These are phyloP conservation scores for Mycena amicta DNA, from an alignment of 768 basidiomycete genomes.

Conservation along the genomic window DNA sequence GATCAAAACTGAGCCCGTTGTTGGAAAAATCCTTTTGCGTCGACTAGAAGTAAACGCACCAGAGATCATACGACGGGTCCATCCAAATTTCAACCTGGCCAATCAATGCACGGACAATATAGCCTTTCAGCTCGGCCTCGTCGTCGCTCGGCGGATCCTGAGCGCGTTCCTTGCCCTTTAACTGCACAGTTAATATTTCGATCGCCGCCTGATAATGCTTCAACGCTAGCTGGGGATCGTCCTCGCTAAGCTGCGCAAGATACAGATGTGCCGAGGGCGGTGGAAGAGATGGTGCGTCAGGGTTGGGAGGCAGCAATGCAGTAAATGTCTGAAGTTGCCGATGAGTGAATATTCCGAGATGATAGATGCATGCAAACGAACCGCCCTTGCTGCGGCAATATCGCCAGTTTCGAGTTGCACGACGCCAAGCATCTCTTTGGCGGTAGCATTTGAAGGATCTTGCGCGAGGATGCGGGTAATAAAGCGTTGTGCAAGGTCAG, in stretches of 20 bases:
- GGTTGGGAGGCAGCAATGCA: conserved; percentile 60
- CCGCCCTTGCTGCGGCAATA: conserved; percentile 70
- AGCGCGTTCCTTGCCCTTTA: conserved; percentile 75
- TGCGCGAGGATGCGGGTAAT: conserved; percentile 66
- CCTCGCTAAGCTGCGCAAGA: conserved; percentile 82
- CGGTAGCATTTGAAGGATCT: conserved; percentile 64
- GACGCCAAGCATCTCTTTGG: conserved; percentile 81
- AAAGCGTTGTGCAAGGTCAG: conserved; percentile 76
- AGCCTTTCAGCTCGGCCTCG: conserved; percentile 63
- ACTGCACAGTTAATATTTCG: conserved; percentile 63
- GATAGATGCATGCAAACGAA: conserved; percentile 18
- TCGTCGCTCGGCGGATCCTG: conserved; percentile 41
- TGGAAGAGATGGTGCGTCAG: conserved; percentile 59
- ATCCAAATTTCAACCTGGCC: conserved; percentile 97
- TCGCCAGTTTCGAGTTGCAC: conserved; percentile 80
- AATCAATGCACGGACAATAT: conserved; percentile 77
- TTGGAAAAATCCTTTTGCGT: neutral
- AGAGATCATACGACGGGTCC: conserved; percentile 86
- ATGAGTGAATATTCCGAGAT: conserved; percentile 3
- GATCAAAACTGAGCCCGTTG: conserved; percentile 62
- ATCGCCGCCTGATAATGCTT: conserved; percentile 81
- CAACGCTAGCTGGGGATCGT: conserved; percentile 73
- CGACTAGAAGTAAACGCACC: conserved; percentile 48
- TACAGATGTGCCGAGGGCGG: conserved; percentile 85
- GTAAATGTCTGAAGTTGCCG: conserved; percentile 56